Evolutionary conservation across 768 basidiomycete genomes (phyloP), one percentile per base, ranked within the genome.

Genomic region (Cystoderma amianthinum): DNA sequence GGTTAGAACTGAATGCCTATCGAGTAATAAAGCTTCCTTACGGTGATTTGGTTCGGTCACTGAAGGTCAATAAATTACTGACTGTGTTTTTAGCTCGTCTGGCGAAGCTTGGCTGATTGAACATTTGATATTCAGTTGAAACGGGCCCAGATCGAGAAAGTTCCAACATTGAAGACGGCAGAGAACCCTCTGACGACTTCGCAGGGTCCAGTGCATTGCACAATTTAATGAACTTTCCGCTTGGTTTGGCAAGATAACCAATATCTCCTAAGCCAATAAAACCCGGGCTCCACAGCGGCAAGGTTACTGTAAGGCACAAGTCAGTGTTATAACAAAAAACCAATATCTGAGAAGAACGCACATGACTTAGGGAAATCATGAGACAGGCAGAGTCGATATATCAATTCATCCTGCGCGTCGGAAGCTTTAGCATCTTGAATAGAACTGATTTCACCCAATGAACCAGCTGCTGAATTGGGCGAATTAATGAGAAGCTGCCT

Each of bases 391-490:
- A 17, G 12, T 17, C 34, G 34, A 17, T 36, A 36, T 16, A 36
- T 16, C n/a, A 36, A 36, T 19, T 36, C 34, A 36, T 36, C 34
- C n/a, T 28, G n/a, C n/a, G n/a, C n/a, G n/a, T n/a, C n/a, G n/a
- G n/a, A n/a, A n/a, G n/a, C n/a, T n/a, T n/a, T n/a, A n/a, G n/a
- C n/a, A n/a, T n/a, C n/a, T n/a, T n/a, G n/a, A n/a, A n/a, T n/a
- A n/a, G n/a, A n/a, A n/a, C n/a, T n/a, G n/a, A n/a, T n/a, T n/a
- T n/a, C n/a, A n/a, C n/a, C n/a, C n/a, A n/a, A n/a, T n/a, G n/a
- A n/a, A n/a, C n/a, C n/a, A n/a, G n/a, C n/a, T n/a, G n/a, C 25
- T 7, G 25, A 28, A 28, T 28, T 7, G 7, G 25, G 25, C n/a
- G 25, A n/a, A 7, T 28, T 28, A 7, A n/a, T 28, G 25, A 28